phyloP scores from a whole-genome alignment of 1,284 basidiomycete species.

The Jaminaea rosea region DNA sequence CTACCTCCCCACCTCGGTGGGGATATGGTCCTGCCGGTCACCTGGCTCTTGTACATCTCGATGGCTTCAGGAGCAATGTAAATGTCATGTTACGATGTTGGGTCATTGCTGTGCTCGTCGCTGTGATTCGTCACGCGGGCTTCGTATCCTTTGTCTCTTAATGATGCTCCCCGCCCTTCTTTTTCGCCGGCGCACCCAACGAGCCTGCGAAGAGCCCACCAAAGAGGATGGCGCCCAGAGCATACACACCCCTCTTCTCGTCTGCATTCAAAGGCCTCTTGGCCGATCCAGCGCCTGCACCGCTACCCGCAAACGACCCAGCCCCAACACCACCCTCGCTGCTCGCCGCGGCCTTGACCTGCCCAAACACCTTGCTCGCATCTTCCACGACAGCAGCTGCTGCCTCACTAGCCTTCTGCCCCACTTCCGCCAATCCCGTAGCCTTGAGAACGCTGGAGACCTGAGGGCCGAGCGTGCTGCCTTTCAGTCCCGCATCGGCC shows the following conservation, averaged over 20 bases:
- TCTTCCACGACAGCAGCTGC: background rate
- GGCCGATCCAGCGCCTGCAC: background rate
- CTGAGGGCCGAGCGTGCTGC: background rate
- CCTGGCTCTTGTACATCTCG: background rate
- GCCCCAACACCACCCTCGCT: slow-evolving; percentile 1
- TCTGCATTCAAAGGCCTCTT: slow-evolving; percentile 52
- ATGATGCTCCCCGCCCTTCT: background rate
- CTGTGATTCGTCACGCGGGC: background rate
- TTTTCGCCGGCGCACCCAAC: slow-evolving; percentile 30
- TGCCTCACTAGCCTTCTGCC: background rate
- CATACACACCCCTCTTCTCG: slow-evolving; percentile 50
- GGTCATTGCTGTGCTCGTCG: no score
- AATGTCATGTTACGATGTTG: no score
- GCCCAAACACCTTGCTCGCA: background rate
- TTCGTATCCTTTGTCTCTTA: background rate
- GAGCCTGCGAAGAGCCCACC: slow-evolving; percentile 54
- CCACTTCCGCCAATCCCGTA: background rate
- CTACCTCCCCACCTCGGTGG: no score
- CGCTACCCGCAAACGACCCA: background rate
- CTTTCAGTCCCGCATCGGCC: background rate
- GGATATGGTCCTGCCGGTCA: background rate
- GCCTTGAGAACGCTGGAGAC: no score
- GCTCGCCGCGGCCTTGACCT: background rate
- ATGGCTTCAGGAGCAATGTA: no score
- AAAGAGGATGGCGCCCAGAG: slow-evolving; percentile 53